These are phyloP conservation scores for Lumnitzera racemosa DNA, from an alignment of 345 rosid species.

Conservation along the genomic window DNA sequence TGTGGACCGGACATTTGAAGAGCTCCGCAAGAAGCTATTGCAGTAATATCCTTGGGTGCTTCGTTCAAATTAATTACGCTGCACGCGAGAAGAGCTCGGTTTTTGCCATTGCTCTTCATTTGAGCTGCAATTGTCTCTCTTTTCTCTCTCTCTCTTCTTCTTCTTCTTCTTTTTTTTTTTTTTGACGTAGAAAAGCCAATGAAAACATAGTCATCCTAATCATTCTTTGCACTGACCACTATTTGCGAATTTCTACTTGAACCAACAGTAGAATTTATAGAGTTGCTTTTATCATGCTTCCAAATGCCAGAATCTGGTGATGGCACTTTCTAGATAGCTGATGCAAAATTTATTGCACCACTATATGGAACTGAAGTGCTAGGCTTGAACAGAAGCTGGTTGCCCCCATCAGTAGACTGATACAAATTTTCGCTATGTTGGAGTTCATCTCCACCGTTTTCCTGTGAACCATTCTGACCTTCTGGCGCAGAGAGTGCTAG, in stretches of 20 bases:
- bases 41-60: too few relatives aligned
- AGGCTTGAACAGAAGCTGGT: conserved; percentile 62
- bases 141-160: too few relatives aligned
- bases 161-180: neutral
- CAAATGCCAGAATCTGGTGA: conserved; percentile 75
- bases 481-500: conserved; percentile 65
- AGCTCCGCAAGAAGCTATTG: too few relatives aligned
- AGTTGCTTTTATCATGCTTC: conserved; percentile 77
- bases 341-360: conserved; percentile 71
- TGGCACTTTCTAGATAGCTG: conserved; percentile 88
- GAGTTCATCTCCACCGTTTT: conserved; percentile 63
- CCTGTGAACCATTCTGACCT: conserved; percentile 46
- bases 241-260: conserved; percentile 71
- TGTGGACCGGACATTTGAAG: too few relatives aligned
- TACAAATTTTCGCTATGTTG: conserved; percentile 53
- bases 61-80: too few relatives aligned
- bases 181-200: conserved; percentile 27
- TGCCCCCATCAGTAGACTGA: conserved; percentile 63
- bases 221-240: conserved; percentile 33
- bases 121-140: too few relatives aligned
- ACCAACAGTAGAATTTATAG: conserved; percentile 66
- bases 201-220: conserved; percentile 19
- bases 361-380: conserved; percentile 45
- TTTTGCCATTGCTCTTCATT: too few relatives aligned
- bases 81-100: too few relatives aligned